Evolutionary conservation across 192 early-diverging fungal genomes (phyloP), one percentile per base, ranked within the genome.

Genomic region (Umbelopsis sp.): DNA sequence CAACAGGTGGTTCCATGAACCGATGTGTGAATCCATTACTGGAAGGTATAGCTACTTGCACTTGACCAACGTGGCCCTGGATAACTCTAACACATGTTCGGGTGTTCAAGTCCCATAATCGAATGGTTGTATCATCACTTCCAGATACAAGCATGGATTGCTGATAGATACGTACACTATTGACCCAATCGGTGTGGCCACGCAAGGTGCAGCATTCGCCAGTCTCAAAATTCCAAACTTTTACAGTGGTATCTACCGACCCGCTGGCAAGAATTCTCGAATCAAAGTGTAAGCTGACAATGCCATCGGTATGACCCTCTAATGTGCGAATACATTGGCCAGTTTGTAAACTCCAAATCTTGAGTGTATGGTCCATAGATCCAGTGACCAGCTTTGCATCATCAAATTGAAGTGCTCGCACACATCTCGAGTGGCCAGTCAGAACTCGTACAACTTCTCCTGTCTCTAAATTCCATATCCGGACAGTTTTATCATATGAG

Each of bases 401-500:
- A 78, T 99, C 97, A 77, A 98, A 96, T 67, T 99, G 94, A 4
- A 98, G 80, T 0, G 93, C 93, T 13, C 92, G 88, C 3, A 99
- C 91, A 53, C 92, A 90, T 48, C 91, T 84, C 1, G 88, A 90
- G 77, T 98, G 96, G n/a, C 97, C 97, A 1, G 79, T 84, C 2
- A 98, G 83, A 9, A 89, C 84, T 25, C 89, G 88, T 20, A 97
- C 80, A 51, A 89, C 84, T 71, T 90, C 88, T n/a, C 93, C 89
- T 0, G 93, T 93, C 61, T 96, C 90, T 1, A 91, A 76, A 74
- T 98, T 88, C 96, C 96, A 97, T 25, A 95, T 88, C 37, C 91
- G 87, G 53, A 94, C 84, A 2, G 93, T 93, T 74, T 88, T 85
- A 74, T 98, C 97, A 73, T 94, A 93, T 7, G 92, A 95, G 35